Evolutionary conservation across 768 basidiomycete genomes (phyloP).

Genomic region (Xanthoconium purpureum): DNA sequence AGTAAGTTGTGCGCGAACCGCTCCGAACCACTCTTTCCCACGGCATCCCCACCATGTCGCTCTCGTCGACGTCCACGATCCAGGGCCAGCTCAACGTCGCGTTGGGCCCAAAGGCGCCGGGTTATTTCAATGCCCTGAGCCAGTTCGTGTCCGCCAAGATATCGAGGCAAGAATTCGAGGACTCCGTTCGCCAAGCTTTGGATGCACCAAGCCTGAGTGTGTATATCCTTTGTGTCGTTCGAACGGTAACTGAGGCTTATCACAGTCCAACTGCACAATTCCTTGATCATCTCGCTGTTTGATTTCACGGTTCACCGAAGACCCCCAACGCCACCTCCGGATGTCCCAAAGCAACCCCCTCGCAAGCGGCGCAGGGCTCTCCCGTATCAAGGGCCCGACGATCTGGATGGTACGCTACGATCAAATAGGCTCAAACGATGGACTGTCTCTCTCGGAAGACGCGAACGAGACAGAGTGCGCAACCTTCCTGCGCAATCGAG

Average conservation of each 20-base stretch:
- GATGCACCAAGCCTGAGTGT: constrained; percentile 54
- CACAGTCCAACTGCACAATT: constrained; percentile 79
- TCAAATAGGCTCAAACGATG: constrained; percentile 70
- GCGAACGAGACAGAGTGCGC: constrained; percentile 71
- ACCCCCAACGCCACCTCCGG: constrained; percentile 61
- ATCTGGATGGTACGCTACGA: constrained; percentile 52
- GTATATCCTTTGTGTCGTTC: constrained; percentile 3
- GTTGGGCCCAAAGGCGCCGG: constrained; percentile 56
- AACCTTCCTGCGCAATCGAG: constrained; percentile 45
- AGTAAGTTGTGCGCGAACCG: not conserved
- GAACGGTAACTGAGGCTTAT: constrained; percentile 7
- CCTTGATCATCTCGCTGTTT: constrained; percentile 78
- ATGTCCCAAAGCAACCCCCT: constrained; percentile 55
- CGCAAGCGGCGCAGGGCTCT: constrained; percentile 67
- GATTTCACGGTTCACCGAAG: constrained; percentile 74
- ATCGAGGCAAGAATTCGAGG: constrained; percentile 76
- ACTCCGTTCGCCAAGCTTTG: constrained; percentile 58
- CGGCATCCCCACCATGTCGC: constrained; percentile 49
- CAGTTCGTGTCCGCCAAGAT: constrained; percentile 64
- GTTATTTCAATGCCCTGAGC: constrained; percentile 64
- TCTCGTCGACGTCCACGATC: constrained; percentile 71
- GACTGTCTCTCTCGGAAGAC: constrained; percentile 67
- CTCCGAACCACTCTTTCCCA: constrained; percentile 13
- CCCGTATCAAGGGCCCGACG: constrained; percentile 70
- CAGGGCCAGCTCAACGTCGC: constrained; percentile 63